Base-by-base conservation (phyloP, 345 rosid species). In the Bruguiera gymnorhiza region DNA sequence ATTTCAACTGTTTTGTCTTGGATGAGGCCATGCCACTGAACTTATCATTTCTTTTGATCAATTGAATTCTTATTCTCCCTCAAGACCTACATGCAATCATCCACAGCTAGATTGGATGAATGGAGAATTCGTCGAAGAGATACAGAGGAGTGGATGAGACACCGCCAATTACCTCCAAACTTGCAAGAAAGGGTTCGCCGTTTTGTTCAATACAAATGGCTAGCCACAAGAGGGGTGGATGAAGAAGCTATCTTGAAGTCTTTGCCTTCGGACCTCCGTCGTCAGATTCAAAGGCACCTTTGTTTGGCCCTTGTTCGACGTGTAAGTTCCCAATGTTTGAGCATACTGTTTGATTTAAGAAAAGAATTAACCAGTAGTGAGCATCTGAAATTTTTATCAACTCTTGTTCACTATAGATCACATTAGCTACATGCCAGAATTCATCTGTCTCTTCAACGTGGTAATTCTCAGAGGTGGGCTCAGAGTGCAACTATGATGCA, bases 91-190 rank as follows among this genome's bases (percentile, higher is more conserved):
- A 82, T 92, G 75, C 88, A 88, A 92, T 90, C 98, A n/a, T 82
- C 95, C 39, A 78, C 89, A 23, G 89, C 89, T 20, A 88, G 95
- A 82, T 56, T 88, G 62, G 97, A 92, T 51, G 98, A 92, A 70
- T 92, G 98, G 97, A 90, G 96, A 75, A 82, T 92, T 6, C 78
- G 81, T 69, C 75, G 96, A 75, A 88, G 91, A 78, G 98, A 92
- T 69, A 90, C 96, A 9, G 98, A 92, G 73, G 98, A 92, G 78
- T 92, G 98, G 98, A 92, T 92, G 95, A 86, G 91, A 78, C 98
- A 90, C 66, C 86, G 98, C 6, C 98, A 87, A 57, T 80, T 92
- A 76, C 98, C 98, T 37, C 77, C 73, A 11, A 89, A 90, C 55
- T 72, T 90, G 66, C 93, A 87, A 72, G 92, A 88, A 51, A 89